Percentiles rank a stretch among this genome's conserved stretches.
Evolutionary conservation across 257 asterid species (phyloP).

Genomic region (Rubia yunnanensis): DNA sequence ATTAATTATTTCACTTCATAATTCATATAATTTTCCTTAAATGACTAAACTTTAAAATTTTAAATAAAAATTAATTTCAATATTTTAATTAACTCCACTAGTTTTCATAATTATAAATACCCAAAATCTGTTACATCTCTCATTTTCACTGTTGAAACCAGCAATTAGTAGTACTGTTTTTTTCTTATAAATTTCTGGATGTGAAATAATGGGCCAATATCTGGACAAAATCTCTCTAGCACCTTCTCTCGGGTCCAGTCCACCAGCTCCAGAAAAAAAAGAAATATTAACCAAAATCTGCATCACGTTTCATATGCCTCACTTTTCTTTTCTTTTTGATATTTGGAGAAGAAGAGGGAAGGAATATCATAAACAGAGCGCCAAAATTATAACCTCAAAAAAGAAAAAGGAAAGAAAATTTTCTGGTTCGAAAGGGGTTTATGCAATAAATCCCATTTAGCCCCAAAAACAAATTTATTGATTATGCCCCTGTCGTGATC

Average conservation of each 20-base stretch:
- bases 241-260: not conserved
- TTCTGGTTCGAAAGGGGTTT: not conserved
- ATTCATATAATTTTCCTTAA: too few species aligned
- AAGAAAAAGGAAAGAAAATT: not conserved
- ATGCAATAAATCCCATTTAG: not conserved
- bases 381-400: not conserved
- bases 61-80: too few species aligned
- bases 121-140: too few species aligned
- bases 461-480: not conserved
- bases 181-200: too few species aligned
- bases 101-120: too few species aligned
- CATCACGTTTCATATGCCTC: too few species aligned
- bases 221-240: not conserved
- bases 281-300: too few species aligned
- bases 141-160: too few species aligned
- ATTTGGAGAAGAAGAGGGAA: not conserved
- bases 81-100: too few species aligned
- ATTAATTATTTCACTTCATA: too few species aligned
- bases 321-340: not conserved
- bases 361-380: not conserved
- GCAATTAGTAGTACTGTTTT: too few species aligned
- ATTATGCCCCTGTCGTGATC: not conserved
- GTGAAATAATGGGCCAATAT: not conserved
- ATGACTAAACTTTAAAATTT: too few species aligned
- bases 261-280: not conserved